Evolutionary conservation across 2,329 filamentous ascomycete species (phyloP), one percentile per base, ranked within the genome.

Genomic region (Mariannaea elegans): DNA sequence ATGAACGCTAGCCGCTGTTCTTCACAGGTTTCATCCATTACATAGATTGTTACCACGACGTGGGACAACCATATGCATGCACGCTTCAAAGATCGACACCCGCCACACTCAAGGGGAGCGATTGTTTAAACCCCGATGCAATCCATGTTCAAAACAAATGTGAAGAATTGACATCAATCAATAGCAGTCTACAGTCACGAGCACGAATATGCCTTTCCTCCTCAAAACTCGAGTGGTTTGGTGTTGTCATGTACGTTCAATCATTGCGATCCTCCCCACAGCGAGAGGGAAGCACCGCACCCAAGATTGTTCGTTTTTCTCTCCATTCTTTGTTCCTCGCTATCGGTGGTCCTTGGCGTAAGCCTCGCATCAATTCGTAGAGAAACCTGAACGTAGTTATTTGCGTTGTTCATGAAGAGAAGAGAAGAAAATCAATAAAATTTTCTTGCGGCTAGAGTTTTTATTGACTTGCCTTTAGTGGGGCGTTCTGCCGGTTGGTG

Each of bases 191-290:
- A 59, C 56, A 21, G 23, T 54, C 56, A 59, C 42, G 34, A 7
- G 49, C 4, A 19, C 5, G 12, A 34, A 14, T 19, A 13, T 21
- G 4, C 36, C 31, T 36, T n/a, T 38, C 38, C 19, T 19, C 7
- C 18, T 16, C 24, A 31, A 23, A 13, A 19, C 39, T 7, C 21
- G n/a, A 29, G 13, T 36, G 14, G 14, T 14, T 9, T 44, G 9
- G 19, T 44, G n/a, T 41, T 59, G 63, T 42, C 52, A 82, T 84
- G 82, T 84, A 78, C 81, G 82, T 70, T 83, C 82, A 84, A 84
- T 84, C 82, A 84, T 84, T 84, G 82, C 82, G 82, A 79, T 84
- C 82, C 82, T 81, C 76, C 80, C 77, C 82, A 84, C 75, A 69
- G 39, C 21, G 72, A 75, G 72, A 76, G 80, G 76, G 77, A 77